Base-by-base conservation (phyloP, 495 filamentous ascomycete genomes). In the Rhypophila decipiens region DNA sequence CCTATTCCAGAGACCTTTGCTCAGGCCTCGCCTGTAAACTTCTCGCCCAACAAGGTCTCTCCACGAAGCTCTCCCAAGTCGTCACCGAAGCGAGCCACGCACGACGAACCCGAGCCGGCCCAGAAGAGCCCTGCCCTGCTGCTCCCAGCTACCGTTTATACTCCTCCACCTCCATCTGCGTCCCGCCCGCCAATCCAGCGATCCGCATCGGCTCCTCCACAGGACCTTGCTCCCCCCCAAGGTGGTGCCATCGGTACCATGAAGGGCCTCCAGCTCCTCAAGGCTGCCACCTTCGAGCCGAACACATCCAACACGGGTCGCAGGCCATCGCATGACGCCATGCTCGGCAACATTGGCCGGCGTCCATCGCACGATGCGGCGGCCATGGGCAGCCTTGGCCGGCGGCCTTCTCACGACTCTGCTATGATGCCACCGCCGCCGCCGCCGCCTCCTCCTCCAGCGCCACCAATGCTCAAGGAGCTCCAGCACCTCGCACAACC, bases 401-500 rank as follows among this genome's bases (percentile, higher is more conserved):
- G 63, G 36, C 56, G 54, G 33, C 50, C 61, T 12, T 69, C 58
- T 22, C 55, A 67, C 29, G 66, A 74, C 36, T 31, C 31, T 23
- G 24, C 47, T 22, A 69, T 72, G 48, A 66, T 71, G 33, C 66
- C 68, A 22, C 73, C 74, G 0, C 67, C 72, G 33, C 66, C 68
- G 21, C 73, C 74, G 0, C 74, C 75, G 8, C 74, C 74, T 4
- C 73, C 75, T 2, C 73, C 72, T 0, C 73, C 71, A 1, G 67
- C 67, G 7, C 66, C 66, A 24, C 82, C 85, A 10, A 76, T 95
- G 24, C 72, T 95, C 33, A 82, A 83, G 42, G 86, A 95, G 53
- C 78, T 95, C n/a, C 85, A 89, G 59, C 89, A 96, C 65, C 76
- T 96, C 8, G 81, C 82, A 22, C 71, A 57, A 13, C 80, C 80